Evolutionary conservation across 2,329 filamentous ascomycete genomes (phyloP).

Genomic region (Colletotrichum trifolii): DNA sequence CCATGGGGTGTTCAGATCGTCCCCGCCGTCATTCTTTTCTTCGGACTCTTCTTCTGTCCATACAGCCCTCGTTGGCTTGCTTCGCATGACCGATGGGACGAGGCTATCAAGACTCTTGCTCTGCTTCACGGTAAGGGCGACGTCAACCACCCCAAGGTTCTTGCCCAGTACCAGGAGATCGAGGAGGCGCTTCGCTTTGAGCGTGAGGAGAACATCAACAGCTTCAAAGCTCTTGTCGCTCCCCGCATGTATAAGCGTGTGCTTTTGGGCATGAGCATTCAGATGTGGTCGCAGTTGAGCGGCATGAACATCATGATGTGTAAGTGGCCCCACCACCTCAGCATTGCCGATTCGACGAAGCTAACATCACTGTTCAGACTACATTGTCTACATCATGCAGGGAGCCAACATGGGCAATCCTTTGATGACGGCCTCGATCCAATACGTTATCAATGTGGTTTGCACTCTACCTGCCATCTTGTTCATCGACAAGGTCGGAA

Average conservation of each 20-base stretch:
- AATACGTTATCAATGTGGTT: constrained; percentile 72
- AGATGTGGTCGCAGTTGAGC: constrained; percentile 69
- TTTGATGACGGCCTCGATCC: constrained; percentile 69
- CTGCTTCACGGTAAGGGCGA: constrained; percentile 68
- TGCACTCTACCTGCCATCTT: constrained; percentile 70
- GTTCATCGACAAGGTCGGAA: constrained; percentile 69
- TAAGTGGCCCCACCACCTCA: constrained; percentile 33
- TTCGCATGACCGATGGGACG: constrained; percentile 73
- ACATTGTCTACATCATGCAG: constrained; percentile 71
- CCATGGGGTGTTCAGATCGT: constrained; percentile 72
- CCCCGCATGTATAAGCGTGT: constrained; percentile 67
- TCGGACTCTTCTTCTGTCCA: constrained; percentile 70
- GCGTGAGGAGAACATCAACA: constrained; percentile 60
- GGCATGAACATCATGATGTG: constrained; percentile 71
- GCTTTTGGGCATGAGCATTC: constrained; percentile 66
- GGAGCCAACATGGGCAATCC: constrained; percentile 66
- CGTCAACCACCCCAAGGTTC: constrained; percentile 66
- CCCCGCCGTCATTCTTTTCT: constrained; percentile 63
- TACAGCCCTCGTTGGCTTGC: constrained; percentile 78
- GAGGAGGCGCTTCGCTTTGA: constrained; percentile 65
- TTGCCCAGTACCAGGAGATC: constrained; percentile 72
- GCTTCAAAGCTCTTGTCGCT: constrained; percentile 60
- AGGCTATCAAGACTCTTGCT: constrained; percentile 69
- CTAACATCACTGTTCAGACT: constrained; percentile 48
- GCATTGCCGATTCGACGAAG: not conserved